Evolutionary conservation across 257 asterid genomes (phyloP), one percentile per base, ranked within the genome.

Genomic region (Coffea eugenioides): DNA sequence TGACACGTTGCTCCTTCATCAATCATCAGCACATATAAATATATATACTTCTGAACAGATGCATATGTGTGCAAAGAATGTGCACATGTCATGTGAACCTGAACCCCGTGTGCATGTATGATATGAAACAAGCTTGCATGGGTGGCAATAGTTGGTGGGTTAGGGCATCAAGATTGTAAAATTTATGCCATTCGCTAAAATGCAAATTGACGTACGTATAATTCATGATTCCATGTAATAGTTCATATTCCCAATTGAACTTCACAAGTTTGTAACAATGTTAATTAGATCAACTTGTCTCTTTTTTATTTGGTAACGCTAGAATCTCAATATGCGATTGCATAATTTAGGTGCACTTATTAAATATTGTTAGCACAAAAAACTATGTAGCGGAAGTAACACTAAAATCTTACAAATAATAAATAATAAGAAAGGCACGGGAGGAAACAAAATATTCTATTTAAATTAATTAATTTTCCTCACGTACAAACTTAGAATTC

Each of bases 121-220:
- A 20, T 46, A 67, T 49, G 51, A 77, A 67, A 21, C 51, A 68
- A 31, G 52, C 74, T 69, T 72, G 69, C 59, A 84, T 78, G 65
- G 71, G 75, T 71, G 79, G 88, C 88, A 85, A 76, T 59, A 70
- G 43, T 80, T 86, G 89, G 90, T 87, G 88, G 84, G 69, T 81
- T 73, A 68, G 69, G 81, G 75, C 81, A 77, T 36, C 31, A 81
- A 73, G 83, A 27, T 39, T 67, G 56, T 75, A 74, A 76, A 69
- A 59, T 70, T 62, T 74, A 79, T 77, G 34, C 81, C 82, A 83
- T 71, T 81, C 81, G 36, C 79, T 82, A 49, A 77, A 46, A 54
- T 51, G 56, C 36, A 36, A 56, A 73, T 54, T 77, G 75, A 41
- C 36, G 43, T 72, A 41, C 36, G 43, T 72, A 71, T 36, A 77